Evolutionary conservation across 306 rosid species (phyloP), one percentile per base, ranked within the genome.

Genomic region (Glycine soja): DNA sequence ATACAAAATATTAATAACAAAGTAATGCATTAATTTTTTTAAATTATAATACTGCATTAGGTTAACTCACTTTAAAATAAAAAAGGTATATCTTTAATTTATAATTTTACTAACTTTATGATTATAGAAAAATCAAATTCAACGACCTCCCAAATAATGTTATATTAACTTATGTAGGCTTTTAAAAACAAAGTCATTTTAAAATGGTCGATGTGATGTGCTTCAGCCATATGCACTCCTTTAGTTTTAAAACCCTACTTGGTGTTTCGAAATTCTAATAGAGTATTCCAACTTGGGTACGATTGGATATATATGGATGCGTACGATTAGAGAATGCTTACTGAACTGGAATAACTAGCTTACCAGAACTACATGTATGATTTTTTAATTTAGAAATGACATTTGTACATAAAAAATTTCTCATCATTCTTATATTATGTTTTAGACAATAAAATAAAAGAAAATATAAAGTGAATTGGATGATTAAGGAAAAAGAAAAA

Each of bases 271-370:
- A 58, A 5, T 42, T 70, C 24, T 71, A 5, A 64, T 47, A 63
- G 11, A 70, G 13, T 63, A 83, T 83, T 73, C 77, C 80, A 57
- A 73, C 73, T 73, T 65, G 77, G 24, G 32, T 36, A 50, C 42
- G 43, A 65, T 40, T 51, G 74, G 82, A 82, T 82, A 68, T 75
- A 82, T 82, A 68, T 75, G 72, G 79, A 86, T 69, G 65, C 64
- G 24, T 72, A 19, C 12, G 13, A 75, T 57, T 36, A 47, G 68
- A 42, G 38, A 66, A 70, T 56, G 64, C 59, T 87, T 70, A 51
- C 65, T 30, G 4, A 69, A 36, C 69, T 15, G 18, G 48, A 80
- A 18, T 74, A 42, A 61, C 43, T 51, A 51, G 67, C 67, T 63
- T 24, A 80, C 47, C 69, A 43, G 30, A 65, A 54, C 7, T 9